Conservation (phyloP, 352 stramenopile species). For the Aphanomyces euteiches region DNA sequence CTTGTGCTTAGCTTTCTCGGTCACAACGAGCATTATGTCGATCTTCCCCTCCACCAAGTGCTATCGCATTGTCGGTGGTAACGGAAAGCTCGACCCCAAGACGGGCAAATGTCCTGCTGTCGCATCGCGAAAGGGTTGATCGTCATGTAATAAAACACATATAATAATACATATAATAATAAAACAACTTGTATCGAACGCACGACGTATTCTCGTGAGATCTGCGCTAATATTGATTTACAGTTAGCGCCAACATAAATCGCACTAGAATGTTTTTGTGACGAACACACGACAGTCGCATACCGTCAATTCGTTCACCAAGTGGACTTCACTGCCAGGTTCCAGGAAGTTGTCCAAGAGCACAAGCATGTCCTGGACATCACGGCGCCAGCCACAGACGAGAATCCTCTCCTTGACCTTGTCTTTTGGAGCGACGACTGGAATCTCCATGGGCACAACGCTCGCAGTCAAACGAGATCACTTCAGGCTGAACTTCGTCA, state of each 20-base stretch:
- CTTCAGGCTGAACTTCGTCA: too few species aligned
- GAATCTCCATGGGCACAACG: neutral
- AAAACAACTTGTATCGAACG: too few species aligned
- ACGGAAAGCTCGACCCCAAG: slow-evolving; percentile 33
- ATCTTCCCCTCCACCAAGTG: slow-evolving; percentile 13
- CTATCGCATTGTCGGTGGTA: slow-evolving; percentile 24
- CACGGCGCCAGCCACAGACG: slow-evolving; percentile 84
- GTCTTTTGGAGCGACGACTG: slow-evolving; percentile 5
- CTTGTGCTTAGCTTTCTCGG: neutral
- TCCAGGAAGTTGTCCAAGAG: slow-evolving; percentile 71
- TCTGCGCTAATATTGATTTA: too few species aligned
- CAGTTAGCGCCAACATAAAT: too few species aligned
- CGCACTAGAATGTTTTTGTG: too few species aligned
- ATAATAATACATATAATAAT: too few species aligned
- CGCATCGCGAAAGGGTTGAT: too few species aligned
- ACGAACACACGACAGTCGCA: too few species aligned
- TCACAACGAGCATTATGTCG: slow-evolving; percentile 10
- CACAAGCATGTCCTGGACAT: slow-evolving; percentile 86
- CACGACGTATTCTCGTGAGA: too few species aligned
- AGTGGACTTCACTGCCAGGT: slow-evolving; percentile 63
- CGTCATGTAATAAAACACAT: too few species aligned
- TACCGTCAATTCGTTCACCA: slow-evolving; percentile 63
- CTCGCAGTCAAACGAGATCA: neutral
- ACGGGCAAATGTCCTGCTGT: slow-evolving; percentile 51
- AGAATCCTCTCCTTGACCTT: slow-evolving; percentile 58